A percentile compares a stretch with the other conserved stretches of the same genome.
These are phyloP conservation scores for Arachnomyces sp. DNA, from an alignment of 2,329 filamentous ascomycete species.

Conservation along the genomic window DNA sequence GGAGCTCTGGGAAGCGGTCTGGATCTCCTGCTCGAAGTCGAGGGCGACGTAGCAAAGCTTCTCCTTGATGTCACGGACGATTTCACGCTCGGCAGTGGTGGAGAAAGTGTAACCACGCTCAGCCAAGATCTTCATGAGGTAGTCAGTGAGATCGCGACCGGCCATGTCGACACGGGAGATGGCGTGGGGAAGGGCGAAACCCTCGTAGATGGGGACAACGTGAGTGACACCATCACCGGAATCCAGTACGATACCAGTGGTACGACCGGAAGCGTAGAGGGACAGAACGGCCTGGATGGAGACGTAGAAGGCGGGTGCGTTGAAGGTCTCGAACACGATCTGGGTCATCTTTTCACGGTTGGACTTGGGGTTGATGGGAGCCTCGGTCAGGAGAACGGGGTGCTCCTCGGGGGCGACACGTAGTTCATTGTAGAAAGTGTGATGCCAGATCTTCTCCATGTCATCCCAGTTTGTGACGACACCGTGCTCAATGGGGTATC, in stretches of 20 bases:
- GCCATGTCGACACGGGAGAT: slow-evolving; percentile 99
- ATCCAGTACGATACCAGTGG: slow-evolving; percentile 99
- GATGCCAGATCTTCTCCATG: slow-evolving; percentile 99
- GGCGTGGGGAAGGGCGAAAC: slow-evolving; percentile 99
- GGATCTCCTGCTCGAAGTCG: slow-evolving; percentile 99
- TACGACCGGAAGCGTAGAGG: slow-evolving; percentile 99
- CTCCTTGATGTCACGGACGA: slow-evolving; percentile 99
- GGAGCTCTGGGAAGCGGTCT: slow-evolving; percentile 98
- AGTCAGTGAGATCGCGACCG: slow-evolving; percentile 98
- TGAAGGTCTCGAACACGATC: slow-evolving; percentile 99
- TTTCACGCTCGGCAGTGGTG: slow-evolving; percentile 99
- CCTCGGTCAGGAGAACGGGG: slow-evolving; percentile 97
- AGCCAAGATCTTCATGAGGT: slow-evolving; percentile 99
- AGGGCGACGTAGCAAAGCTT: slow-evolving; percentile 99
- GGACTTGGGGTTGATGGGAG: slow-evolving; percentile 99
- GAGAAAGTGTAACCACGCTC: slow-evolving; percentile 99
- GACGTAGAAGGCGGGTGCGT: slow-evolving; percentile 99
- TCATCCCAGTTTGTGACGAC: slow-evolving; percentile 99
- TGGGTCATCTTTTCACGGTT: slow-evolving; percentile 99
- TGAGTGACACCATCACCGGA: slow-evolving; percentile 99
- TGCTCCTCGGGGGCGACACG: slow-evolving; percentile 99
- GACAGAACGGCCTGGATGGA: slow-evolving; percentile 99
- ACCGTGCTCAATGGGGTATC: slow-evolving; percentile 99
- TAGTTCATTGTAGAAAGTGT: slow-evolving; percentile 99
- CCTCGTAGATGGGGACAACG: slow-evolving; percentile 99